A percentile compares a stretch with the other conserved stretches of the same genome.
phyloP scores from a whole-genome alignment of 2,329 filamentous ascomycete genomes.

The Rhynchosporium graminicola region DNA sequence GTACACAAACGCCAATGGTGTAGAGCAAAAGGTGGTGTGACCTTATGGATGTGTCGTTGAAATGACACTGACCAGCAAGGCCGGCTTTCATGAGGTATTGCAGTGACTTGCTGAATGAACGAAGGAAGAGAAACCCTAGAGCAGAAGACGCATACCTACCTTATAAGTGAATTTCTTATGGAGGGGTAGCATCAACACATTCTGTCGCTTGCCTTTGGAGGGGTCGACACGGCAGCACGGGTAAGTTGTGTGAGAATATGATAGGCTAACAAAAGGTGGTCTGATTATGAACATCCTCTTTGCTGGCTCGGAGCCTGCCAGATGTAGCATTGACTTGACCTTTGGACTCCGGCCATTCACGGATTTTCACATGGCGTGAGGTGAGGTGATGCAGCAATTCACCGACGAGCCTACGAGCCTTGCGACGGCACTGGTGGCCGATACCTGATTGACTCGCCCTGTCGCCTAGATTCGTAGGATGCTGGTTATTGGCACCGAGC shows the following conservation, averaged over 20 bases:
- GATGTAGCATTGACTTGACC: conserved; percentile 18
- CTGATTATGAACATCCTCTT: conserved; percentile 19
- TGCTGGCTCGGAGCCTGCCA: conserved; percentile 5
- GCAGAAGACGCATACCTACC: conserved; percentile 17
- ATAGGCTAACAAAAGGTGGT: conserved; percentile 23
- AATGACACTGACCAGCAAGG: conserved; percentile 9
- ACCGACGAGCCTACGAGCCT: neutral
- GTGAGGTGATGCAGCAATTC: conserved; percentile 8
- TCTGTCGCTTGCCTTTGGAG: conserved; percentile 8
- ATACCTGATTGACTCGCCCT: no score
- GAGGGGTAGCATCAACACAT: conserved; percentile 14
- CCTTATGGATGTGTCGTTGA: conserved; percentile 5
- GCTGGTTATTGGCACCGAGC: neutral
- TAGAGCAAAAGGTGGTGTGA: conserved; percentile 2
- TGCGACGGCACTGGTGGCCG: conserved; percentile 19
- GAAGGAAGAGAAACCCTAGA: neutral
- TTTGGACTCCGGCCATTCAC: conserved; percentile 9
- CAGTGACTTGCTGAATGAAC: conserved; percentile 21
- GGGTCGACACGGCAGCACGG: conserved; percentile 23
- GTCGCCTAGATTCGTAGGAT: neutral
- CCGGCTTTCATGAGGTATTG: conserved; percentile 7
- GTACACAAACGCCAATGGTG: conserved; percentile 3
- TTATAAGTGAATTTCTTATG: conserved; percentile 22
- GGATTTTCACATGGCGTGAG: conserved; percentile 22
- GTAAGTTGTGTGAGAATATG: conserved; percentile 17